Evolutionary conservation across 140 eudicot genomes (phyloP).

Genomic region (Erigeron philadelphicus): DNA sequence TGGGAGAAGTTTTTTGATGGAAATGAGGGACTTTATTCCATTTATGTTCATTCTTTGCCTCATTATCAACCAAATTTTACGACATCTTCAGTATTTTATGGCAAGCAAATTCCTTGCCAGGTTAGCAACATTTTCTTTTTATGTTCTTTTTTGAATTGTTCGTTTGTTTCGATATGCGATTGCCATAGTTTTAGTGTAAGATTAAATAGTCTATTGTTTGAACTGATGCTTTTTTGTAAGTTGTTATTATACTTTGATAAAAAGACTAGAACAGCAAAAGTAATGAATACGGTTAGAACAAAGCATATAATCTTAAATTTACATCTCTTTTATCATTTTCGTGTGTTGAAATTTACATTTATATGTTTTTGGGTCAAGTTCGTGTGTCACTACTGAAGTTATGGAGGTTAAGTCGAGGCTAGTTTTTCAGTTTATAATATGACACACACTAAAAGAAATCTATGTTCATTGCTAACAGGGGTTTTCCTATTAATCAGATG

Average conservation of each 20-base stretch:
- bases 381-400: background rate
- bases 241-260: background rate
- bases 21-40: conserved; percentile 54
- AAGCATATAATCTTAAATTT: background rate
- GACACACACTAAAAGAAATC: conserved; percentile 1
- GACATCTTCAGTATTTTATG: conserved; percentile 55
- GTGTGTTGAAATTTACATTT: background rate
- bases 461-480: background rate
- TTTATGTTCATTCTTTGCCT: conserved; percentile 79
- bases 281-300: background rate
- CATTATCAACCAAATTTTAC: conserved; percentile 38
- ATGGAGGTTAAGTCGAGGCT: conserved; percentile 16
- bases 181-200: background rate
- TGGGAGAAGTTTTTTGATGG: conserved; percentile 85
- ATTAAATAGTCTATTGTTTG: conserved; percentile 3
- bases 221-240: background rate
- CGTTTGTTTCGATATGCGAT: background rate
- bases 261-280: background rate
- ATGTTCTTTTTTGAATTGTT: conserved; percentile 10
- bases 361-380: background rate
- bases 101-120: conserved; percentile 84
- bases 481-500: no score
- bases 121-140: conserved; percentile 28
- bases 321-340: background rate
- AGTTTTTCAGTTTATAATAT: background rate